Percentiles rank a stretch among this genome's conserved stretches.
phyloP scores from a whole-genome alignment of 768 basidiomycete genomes.

The Hericium rajendrae region DNA sequence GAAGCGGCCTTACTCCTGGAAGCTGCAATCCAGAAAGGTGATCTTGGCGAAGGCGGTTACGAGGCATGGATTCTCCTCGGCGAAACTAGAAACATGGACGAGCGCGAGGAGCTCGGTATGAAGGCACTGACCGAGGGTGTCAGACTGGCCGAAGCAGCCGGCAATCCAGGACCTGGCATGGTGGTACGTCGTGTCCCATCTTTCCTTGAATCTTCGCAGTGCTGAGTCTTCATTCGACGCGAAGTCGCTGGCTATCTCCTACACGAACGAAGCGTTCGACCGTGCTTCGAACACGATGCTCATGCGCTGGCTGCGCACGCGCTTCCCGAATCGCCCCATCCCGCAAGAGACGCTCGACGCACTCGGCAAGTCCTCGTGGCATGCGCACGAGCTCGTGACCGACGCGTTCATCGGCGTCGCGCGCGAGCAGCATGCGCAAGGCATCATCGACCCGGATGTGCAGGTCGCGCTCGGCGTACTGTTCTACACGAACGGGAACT shows the following conservation, averaged over 20 bases:
- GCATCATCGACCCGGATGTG: slow-evolving; percentile 76
- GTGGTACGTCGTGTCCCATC: slow-evolving; percentile 37
- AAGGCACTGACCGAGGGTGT: slow-evolving; percentile 70
- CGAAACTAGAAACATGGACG: slow-evolving; percentile 84
- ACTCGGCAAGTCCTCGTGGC: slow-evolving; percentile 61
- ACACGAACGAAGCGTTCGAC: slow-evolving; percentile 90
- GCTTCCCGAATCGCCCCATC: slow-evolving; percentile 48
- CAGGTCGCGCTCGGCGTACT: slow-evolving; percentile 90
- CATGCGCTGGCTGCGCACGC: slow-evolving; percentile 71
- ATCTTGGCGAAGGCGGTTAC: slow-evolving; percentile 71
- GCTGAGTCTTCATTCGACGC: slow-evolving; percentile 4
- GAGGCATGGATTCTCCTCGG: slow-evolving; percentile 92
- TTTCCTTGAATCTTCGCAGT: neutral
- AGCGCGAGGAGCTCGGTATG: slow-evolving; percentile 77
- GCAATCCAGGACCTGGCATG: slow-evolving; percentile 63
- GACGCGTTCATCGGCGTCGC: slow-evolving; percentile 80
- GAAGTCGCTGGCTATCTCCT: slow-evolving; percentile 91
- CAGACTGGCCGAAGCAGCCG: slow-evolving; percentile 50
- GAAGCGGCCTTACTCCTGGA: slow-evolving; percentile 84
- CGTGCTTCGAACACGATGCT: slow-evolving; percentile 79
- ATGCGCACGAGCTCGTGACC: slow-evolving; percentile 68
- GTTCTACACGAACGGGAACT: slow-evolving; percentile 83
- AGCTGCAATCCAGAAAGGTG: slow-evolving; percentile 78
- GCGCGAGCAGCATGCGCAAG: slow-evolving; percentile 66
- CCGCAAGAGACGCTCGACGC: slow-evolving; percentile 48